Conservation (phyloP, 2,329 filamentous ascomycete genomes). For the Domatiomyces catenatus region DNA sequence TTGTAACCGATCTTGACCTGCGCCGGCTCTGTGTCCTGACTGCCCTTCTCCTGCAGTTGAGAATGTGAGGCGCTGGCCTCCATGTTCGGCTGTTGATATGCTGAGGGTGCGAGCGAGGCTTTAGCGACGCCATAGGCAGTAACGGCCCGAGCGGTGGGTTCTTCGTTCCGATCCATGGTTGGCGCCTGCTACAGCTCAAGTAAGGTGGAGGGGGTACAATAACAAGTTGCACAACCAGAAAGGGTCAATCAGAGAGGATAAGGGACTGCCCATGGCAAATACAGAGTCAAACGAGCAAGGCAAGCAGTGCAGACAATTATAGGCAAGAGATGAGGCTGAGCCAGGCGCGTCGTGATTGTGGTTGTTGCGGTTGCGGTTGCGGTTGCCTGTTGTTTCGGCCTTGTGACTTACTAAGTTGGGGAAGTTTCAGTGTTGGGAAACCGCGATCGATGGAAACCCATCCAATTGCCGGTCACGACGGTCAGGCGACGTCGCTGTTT, state of each 20-base stretch:
- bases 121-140: neutral
- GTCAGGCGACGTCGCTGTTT: neutral
- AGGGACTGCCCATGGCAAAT: neutral
- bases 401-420: neutral
- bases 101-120: neutral
- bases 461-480: neutral
- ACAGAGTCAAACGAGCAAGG: neutral
- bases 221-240: neutral
- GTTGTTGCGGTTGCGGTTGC: too few relatives aligned
- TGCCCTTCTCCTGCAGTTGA: neutral
- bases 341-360: neutral
- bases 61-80: neutral
- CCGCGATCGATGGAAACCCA: neutral
- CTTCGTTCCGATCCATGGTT: neutral
- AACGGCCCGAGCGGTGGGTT: neutral
- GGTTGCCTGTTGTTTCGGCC: neutral
- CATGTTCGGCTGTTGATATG: neutral
- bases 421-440: neutral
- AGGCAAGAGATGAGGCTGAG: neutral
- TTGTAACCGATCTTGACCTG: slow-evolving; percentile 12
- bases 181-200: neutral
- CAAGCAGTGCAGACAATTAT: neutral
- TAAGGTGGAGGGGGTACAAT: neutral
- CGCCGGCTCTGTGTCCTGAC: slow-evolving; percentile 8
- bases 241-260: neutral